Percentiles rank a stretch among this genome's conserved stretches.
phyloP scores from a whole-genome alignment of 2,329 filamentous ascomycete genomes.

The Cryphonectria carpinicola region DNA sequence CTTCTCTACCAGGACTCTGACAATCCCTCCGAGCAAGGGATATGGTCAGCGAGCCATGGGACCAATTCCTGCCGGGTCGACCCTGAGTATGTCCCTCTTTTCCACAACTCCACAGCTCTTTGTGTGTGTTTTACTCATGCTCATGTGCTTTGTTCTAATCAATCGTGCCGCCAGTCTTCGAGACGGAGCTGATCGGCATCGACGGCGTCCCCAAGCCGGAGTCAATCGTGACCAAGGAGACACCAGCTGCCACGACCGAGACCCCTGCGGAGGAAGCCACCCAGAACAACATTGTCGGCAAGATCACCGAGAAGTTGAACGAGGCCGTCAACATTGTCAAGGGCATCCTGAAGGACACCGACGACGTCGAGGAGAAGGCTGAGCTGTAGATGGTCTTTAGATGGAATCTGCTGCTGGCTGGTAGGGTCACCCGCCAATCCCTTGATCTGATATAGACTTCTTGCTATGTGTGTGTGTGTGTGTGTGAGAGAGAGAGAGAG shows the following conservation, averaged over 20 bases:
- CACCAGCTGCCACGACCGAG: slow-evolving; percentile 33
- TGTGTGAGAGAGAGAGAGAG: no score
- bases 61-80: slow-evolving; percentile 81
- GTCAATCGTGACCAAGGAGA: slow-evolving; percentile 47
- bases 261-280: slow-evolving; percentile 40
- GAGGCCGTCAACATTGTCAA: slow-evolving; percentile 58
- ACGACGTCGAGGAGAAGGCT: slow-evolving; percentile 61
- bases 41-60: slow-evolving; percentile 80
- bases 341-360: slow-evolving; percentile 57
- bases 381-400: slow-evolving; percentile 51
- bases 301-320: slow-evolving; percentile 49
- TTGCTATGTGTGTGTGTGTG: background rate
- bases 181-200: slow-evolving; percentile 88
- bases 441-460: background rate
- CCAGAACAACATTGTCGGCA: slow-evolving; percentile 46
- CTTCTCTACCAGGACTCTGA: slow-evolving; percentile 64
- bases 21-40: slow-evolving; percentile 82
- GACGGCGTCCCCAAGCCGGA: slow-evolving; percentile 66
- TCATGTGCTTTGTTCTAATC: background rate
- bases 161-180: slow-evolving; percentile 67
- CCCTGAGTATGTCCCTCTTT: slow-evolving; percentile 61
- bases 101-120: background rate
- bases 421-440: slow-evolving; percentile 1
- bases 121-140: background rate
- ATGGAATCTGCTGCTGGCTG: slow-evolving; percentile 6